These are phyloP conservation scores for Naganishia liquefaciens DNA, from an alignment of 1,284 basidiomycete genomes.

Conservation along the genomic window DNA sequence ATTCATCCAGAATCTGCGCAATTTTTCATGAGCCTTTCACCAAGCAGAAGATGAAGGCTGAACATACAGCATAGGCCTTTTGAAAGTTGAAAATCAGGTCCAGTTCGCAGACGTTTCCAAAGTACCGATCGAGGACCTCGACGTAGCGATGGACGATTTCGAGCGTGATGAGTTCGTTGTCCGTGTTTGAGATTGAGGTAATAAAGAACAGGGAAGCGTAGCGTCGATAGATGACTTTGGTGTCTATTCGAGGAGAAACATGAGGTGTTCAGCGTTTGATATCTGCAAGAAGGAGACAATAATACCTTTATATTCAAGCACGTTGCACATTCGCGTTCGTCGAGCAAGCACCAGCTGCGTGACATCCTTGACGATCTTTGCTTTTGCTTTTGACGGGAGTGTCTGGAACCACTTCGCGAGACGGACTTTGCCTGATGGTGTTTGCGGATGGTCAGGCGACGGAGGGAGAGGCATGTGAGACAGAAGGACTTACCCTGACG, in stretches of 20 bases:
- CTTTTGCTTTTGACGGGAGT: conserved; percentile 87
- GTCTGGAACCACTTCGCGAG: conserved; percentile 99
- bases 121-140: conserved; percentile 97
- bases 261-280: neutral
- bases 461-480: neutral
- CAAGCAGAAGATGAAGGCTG: neutral
- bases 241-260: conserved; percentile 59
- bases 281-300: conserved; percentile 35
- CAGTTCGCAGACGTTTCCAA: conserved; percentile 97
- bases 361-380: conserved; percentile 99
- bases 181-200: conserved; percentile 79
- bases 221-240: conserved; percentile 94
- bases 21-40: conserved; percentile 31
- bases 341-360: conserved; percentile 96
- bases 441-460: neutral
- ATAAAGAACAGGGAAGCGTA: conserved; percentile 99
- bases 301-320: conserved; percentile 95
- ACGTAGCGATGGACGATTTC: conserved; percentile 99
- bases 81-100: conserved; percentile 99
- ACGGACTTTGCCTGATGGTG: conserved; percentile 81
- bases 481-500: conserved; percentile 69
- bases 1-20: conserved; percentile 85
- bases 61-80: conserved; percentile 83
- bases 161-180: conserved; percentile 90
- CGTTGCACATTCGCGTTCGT: conserved; percentile 98